Evolutionary conservation across 73 alveolate species (phyloP).

Genomic region (Tetrahymena malaccensis): DNA sequence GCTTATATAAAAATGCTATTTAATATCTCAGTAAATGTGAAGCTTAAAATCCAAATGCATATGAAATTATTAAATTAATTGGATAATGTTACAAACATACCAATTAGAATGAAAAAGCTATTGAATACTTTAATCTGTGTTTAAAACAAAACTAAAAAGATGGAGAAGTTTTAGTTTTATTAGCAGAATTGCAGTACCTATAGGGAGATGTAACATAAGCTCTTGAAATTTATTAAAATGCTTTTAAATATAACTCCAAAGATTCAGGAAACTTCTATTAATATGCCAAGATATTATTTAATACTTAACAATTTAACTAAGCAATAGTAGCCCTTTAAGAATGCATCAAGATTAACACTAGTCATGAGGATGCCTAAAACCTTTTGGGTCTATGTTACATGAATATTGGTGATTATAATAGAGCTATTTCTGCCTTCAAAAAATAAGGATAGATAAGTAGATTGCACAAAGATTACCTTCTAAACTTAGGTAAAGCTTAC

Average conservation of each 20-base stretch:
- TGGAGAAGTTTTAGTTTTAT: not conserved
- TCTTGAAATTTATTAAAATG: not conserved
- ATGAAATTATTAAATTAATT: not conserved
- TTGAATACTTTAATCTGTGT: not conserved
- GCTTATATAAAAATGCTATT: not conserved
- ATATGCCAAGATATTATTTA: not conserved
- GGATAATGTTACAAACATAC: not conserved
- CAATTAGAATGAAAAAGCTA: not conserved
- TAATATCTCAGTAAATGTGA: not conserved
- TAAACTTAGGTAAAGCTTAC: not conserved
- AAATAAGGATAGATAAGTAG: not conserved
- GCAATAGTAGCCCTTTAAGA: not conserved
- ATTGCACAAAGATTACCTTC: not conserved
- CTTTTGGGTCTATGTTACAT: conserved; percentile 15
- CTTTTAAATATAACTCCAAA: not conserved
- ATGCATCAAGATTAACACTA: not conserved
- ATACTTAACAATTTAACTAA: not conserved
- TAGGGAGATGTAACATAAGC: not conserved
- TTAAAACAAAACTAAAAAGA: not conserved
- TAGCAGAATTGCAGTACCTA: not conserved
- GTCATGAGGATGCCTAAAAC: not conserved
- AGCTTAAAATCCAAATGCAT: not conserved
- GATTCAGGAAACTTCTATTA: not conserved
- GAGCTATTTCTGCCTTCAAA: conserved; percentile 4
- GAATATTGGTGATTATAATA: not conserved